Percentiles rank a stretch among this genome's conserved stretches.
phyloP scores from a whole-genome alignment of 2,329 filamentous ascomycete species.

The Hymenoscyphus fraxineus region DNA sequence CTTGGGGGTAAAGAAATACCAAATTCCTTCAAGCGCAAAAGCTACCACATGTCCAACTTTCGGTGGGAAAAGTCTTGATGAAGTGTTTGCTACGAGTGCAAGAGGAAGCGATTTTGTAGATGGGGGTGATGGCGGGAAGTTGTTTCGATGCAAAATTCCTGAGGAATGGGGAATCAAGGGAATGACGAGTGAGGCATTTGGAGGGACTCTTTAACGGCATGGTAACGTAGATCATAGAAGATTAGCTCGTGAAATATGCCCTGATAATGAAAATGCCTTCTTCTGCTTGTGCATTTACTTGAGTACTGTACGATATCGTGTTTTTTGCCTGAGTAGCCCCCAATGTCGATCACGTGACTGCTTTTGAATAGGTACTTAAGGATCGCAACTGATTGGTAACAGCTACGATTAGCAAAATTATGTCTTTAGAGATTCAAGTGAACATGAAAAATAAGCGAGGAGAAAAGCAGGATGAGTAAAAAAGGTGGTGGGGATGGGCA shows the following conservation, averaged over 20 bases:
- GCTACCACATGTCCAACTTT: neutral
- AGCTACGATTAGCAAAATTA: too few species aligned
- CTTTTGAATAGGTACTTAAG: too few species aligned
- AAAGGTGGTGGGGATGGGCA: too few species aligned
- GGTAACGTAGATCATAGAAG: neutral
- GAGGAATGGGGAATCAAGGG: constrained; percentile 1
- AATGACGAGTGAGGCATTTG: neutral
- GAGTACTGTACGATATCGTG: too few species aligned
- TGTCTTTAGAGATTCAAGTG: too few species aligned
- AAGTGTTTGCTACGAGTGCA: neutral
- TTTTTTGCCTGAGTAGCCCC: too few species aligned
- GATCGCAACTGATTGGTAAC: too few species aligned
- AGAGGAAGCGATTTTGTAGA: neutral
- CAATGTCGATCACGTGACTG: too few species aligned
- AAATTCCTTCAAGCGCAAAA: neutral
- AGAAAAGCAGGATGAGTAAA: too few species aligned
- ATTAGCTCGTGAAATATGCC: neutral
- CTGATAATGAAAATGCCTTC: too few species aligned
- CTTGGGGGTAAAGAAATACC: neutral
- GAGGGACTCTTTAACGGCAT: neutral
- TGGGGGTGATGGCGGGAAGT: neutral
- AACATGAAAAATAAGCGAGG: too few species aligned
- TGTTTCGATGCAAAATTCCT: neutral
- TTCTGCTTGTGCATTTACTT: too few species aligned
- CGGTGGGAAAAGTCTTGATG: neutral